Conservation (phyloP, 2,329 filamentous ascomycete species). For the Calonectria hongkongensis region DNA sequence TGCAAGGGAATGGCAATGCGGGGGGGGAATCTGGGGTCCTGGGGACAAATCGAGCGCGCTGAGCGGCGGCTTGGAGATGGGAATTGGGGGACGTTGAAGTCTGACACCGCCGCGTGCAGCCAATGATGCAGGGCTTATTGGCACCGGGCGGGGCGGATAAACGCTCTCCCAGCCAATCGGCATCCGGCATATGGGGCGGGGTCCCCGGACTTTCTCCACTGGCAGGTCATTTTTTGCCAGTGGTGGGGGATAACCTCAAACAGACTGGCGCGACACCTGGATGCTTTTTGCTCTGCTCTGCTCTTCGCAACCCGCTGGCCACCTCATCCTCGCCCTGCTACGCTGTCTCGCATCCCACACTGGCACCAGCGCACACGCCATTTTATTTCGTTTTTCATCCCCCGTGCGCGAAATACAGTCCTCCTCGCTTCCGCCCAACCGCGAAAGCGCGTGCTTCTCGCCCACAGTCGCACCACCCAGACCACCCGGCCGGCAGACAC, state of each 20-base stretch:
- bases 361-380: constrained; percentile 28
- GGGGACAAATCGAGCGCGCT: constrained; percentile 46
- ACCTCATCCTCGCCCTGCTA: constrained; percentile 24
- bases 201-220: constrained; percentile 37
- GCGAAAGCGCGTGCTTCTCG: constrained; percentile 19
- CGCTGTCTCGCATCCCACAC: constrained; percentile 18
- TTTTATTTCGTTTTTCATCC: constrained; percentile 4
- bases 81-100: constrained; percentile 27
- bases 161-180: constrained; percentile 52
- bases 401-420: constrained; percentile 26
- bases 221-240: constrained; percentile 29
- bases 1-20: constrained; percentile 47
- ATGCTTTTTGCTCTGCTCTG: constrained; percentile 27
- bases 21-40: constrained; percentile 55
- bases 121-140: constrained; percentile 46
- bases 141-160: constrained; percentile 48
- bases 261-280: constrained; percentile 25
- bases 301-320: constrained; percentile 16
- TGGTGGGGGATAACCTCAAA: constrained; percentile 45
- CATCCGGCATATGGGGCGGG: constrained; percentile 26
- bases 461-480: constrained; percentile 21
- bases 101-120: constrained; percentile 13
- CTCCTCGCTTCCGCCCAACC: constrained; percentile 27
- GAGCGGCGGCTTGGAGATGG: constrained; percentile 42
- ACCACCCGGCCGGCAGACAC: constrained; percentile 19